These are phyloP conservation scores for Apiotrichum sp. DNA, from an alignment of 1,284 basidiomycete species.

Conservation along the genomic window DNA sequence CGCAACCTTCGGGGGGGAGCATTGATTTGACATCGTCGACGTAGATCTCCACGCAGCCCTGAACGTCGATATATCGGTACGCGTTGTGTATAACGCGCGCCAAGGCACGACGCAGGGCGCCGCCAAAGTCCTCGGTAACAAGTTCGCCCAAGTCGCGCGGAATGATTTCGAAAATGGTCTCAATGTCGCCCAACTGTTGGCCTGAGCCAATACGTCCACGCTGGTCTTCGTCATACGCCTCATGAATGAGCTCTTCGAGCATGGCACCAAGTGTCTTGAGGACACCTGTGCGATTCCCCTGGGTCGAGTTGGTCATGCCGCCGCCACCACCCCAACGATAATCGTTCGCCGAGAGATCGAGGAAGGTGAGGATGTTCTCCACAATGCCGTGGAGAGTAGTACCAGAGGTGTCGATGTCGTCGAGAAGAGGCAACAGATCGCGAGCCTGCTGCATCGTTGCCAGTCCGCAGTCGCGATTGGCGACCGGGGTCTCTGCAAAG, in stretches of 20 bases:
- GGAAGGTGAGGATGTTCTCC: constrained; percentile 44
- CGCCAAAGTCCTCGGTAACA: constrained; percentile 36
- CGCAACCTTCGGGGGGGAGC: constrained; percentile 35
- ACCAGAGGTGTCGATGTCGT: constrained; percentile 44
- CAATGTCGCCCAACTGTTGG: constrained; percentile 25
- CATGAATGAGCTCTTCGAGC: constrained; percentile 38
- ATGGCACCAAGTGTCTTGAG: constrained; percentile 30
- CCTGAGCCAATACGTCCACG: constrained; percentile 25
- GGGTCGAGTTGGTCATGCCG: constrained; percentile 3
- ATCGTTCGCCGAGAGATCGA: constrained; percentile 35
- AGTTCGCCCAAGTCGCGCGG: constrained; percentile 34
- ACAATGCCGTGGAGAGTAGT: constrained; percentile 42
- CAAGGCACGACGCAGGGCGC: constrained; percentile 35
- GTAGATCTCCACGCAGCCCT: constrained; percentile 40
- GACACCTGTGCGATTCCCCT: constrained; percentile 14
- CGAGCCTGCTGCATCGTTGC: constrained; percentile 34
- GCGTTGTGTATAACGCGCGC: constrained; percentile 40
- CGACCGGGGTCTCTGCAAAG: constrained; percentile 23
- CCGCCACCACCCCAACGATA: constrained; percentile 9
- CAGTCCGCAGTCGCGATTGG: background rate
- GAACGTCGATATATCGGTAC: constrained; percentile 40
- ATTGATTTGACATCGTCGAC: constrained; percentile 34
- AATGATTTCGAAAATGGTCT: constrained; percentile 42
- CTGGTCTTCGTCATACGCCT: constrained; percentile 33
- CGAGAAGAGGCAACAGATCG: constrained; percentile 37